Percentiles rank a stretch among this genome's conserved stretches.
phyloP scores from a whole-genome alignment of 805 yeast genomes.

The Metschnikowia chrysomelidarum region DNA sequence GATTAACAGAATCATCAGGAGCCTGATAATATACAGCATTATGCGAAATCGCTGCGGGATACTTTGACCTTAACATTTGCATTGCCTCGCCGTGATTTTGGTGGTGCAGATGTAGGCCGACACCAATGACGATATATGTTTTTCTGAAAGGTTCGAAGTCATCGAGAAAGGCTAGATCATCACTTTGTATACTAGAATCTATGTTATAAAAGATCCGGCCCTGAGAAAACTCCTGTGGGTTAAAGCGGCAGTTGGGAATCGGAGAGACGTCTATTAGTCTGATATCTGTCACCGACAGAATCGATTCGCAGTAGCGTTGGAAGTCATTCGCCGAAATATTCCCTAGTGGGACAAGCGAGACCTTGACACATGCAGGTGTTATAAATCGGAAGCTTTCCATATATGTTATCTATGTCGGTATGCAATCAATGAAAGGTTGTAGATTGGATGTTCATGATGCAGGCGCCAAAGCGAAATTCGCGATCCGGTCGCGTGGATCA shows the following conservation, averaged over 20 bases:
- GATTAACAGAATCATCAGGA: slow-evolving; percentile 22
- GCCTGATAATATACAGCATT: slow-evolving; percentile 54
- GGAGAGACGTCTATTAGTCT: slow-evolving; percentile 76
- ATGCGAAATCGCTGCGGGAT: slow-evolving; percentile 56
- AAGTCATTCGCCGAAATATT: slow-evolving; percentile 43
- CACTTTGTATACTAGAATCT: slow-evolving; percentile 43
- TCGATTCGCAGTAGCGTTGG: slow-evolving; percentile 37
- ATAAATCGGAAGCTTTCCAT: slow-evolving; percentile 44
- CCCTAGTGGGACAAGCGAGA: slow-evolving; percentile 68
- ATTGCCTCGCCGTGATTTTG: slow-evolving; percentile 4
- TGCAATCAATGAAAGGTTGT: too few species aligned
- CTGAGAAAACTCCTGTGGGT: slow-evolving; percentile 81
- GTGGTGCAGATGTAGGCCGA: slow-evolving; percentile 29
- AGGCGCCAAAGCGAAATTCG: too few species aligned
- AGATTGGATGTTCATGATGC: too few species aligned
- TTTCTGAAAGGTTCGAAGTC: slow-evolving; percentile 91
- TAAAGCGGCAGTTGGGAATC: slow-evolving; percentile 50
- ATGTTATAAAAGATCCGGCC: slow-evolving; percentile 70
- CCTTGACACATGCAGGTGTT: slow-evolving; percentile 64
- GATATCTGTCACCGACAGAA: slow-evolving; percentile 57
- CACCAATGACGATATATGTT: slow-evolving; percentile 57
- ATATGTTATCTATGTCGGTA: too few species aligned
- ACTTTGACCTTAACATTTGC: slow-evolving; percentile 37
- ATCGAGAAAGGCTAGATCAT: slow-evolving; percentile 64
- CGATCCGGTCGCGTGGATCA: too few species aligned